phyloP scores from a whole-genome alignment of 2,329 filamentous ascomycete genomes.

The Chalaropsis thielavioides region DNA sequence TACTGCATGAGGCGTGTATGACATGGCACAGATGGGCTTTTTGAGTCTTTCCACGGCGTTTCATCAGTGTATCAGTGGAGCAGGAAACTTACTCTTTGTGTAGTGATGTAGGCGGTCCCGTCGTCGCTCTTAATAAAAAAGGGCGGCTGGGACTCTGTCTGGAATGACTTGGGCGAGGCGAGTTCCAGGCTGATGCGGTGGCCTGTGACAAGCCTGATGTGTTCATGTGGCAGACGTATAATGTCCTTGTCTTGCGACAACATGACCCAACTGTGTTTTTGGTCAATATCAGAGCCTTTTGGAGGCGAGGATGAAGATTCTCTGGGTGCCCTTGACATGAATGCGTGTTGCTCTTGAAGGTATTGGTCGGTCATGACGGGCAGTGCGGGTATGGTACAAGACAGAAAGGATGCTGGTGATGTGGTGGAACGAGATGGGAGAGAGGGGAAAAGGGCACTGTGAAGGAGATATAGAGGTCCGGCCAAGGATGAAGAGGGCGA shows the following conservation, averaged over 20 bases:
- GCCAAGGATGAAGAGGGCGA: neutral
- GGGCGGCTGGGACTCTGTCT: slow-evolving; percentile 31
- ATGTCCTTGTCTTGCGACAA: slow-evolving; percentile 59
- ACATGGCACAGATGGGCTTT: neutral
- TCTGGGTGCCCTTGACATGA: slow-evolving; percentile 7
- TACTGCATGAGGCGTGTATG: neutral
- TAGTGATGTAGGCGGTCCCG: slow-evolving; percentile 69
- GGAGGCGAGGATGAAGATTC: slow-evolving; percentile 9
- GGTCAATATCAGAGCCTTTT: slow-evolving; percentile 34
- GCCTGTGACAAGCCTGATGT: slow-evolving; percentile 64
- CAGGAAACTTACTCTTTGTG: slow-evolving; percentile 52
- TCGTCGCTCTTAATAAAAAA: slow-evolving; percentile 46
- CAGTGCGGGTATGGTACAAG: neutral
- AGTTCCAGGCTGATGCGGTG: slow-evolving; percentile 64
- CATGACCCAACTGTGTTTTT: slow-evolving; percentile 71
- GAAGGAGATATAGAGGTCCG: neutral
- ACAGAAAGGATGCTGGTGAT: neutral
- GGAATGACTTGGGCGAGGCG: slow-evolving; percentile 52
- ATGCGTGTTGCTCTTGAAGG: slow-evolving; percentile 32
- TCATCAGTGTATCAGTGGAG: neutral
- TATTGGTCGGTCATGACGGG: slow-evolving; percentile 29
- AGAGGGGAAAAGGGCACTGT: neutral
- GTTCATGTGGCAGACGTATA: slow-evolving; percentile 72
- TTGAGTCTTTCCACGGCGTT: neutral
- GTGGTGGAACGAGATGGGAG: neutral